Evolutionary conservation across 345 rosid species (phyloP), one percentile per base, ranked within the genome.

Genomic region (Brassica incana): DNA sequence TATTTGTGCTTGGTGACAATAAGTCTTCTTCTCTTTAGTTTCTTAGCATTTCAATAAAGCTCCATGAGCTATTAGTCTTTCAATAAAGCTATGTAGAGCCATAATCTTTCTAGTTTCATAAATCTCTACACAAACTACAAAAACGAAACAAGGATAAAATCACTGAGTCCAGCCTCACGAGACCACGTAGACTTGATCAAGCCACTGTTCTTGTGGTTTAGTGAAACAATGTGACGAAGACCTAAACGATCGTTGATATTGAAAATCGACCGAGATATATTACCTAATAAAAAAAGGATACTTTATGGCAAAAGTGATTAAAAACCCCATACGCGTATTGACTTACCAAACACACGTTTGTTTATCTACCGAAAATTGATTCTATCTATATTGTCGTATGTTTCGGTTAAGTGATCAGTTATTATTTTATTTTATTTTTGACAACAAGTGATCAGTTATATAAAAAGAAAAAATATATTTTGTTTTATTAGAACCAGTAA

Each of bases 321-420:
- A 78, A 59, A 9, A 78, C 72, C 38, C 72, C 72, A 72, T 54
- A 78, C 81, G 81, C 72, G 77, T 78, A 35, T 72, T 65, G 72
- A 78, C 50, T 65, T 38, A 71, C 72, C 67, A 72, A 78, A 65
- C 67, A 72, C 61, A 72, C 67, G 67, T 72, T 64, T 48, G n/a
- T 16, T 35, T 76, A 67, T 45, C n/a, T 59, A 30, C 40, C 29
- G 60, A 23, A 59, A 58, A 58, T 29, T 14, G 23, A 50, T 40
- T 63, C 15, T 56, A 78, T 54, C 72, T 54, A 65, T 10, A 63
- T 64, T 64, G 3, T 78, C 71, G 56, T 71, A 38, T 78, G 59
- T 56, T 71, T 56, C 27, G 60, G 48, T 50, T 50, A 50, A 50
- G 58, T 50, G 58, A 12, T 50, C 58, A 50, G 2, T 50, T 43